Percentiles rank a stretch among this genome's conserved stretches.
Evolutionary conservation across 129 eudicot genomes (phyloP).

Genomic region (Helichrysum umbraculigerum): DNA sequence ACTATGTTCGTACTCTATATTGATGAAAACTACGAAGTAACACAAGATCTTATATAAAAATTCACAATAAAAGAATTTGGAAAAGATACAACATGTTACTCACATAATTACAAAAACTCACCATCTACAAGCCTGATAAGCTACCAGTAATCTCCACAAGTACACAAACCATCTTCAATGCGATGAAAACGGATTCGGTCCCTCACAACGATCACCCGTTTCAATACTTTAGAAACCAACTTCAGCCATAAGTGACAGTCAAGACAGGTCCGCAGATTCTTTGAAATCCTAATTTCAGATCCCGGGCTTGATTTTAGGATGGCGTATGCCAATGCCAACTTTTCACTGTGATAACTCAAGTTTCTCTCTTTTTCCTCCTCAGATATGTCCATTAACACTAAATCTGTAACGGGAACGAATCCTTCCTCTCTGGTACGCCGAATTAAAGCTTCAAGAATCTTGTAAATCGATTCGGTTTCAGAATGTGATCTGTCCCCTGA

Average conservation of each 20-base stretch:
- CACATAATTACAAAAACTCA: slow-evolving; percentile 3
- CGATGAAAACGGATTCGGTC: slow-evolving; percentile 84
- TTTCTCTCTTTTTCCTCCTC: slow-evolving; percentile 90
- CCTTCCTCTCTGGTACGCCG: slow-evolving; percentile 56
- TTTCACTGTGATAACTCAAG: slow-evolving; percentile 78
- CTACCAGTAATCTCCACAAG: slow-evolving; percentile 81
- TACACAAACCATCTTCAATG: slow-evolving; percentile 26
- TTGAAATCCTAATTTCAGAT: slow-evolving; percentile 59
- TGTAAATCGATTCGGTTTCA: slow-evolving; percentile 55
- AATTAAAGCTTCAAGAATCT: slow-evolving; percentile 55
- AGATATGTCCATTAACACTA: slow-evolving; percentile 86
- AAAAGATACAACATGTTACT: background rate
- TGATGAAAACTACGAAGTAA: background rate
- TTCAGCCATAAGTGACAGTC: slow-evolving; percentile 89
- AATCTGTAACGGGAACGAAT: slow-evolving; percentile 40
- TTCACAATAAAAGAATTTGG: background rate
- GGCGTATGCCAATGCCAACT: slow-evolving; percentile 68
- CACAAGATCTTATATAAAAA: background rate
- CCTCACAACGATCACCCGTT: slow-evolving; percentile 73
- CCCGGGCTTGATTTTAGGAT: slow-evolving; percentile 71
- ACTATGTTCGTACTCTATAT: background rate
- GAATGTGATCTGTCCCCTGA: slow-evolving; percentile 66
- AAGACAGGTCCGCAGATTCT: slow-evolving; percentile 75
- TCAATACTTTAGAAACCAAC: slow-evolving; percentile 60
- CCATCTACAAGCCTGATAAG: slow-evolving; percentile 9